Evolutionary conservation across 2,329 filamentous ascomycete genomes (phyloP), one percentile per base, ranked within the genome.

Genomic region (Tolypocladium guangdongense): DNA sequence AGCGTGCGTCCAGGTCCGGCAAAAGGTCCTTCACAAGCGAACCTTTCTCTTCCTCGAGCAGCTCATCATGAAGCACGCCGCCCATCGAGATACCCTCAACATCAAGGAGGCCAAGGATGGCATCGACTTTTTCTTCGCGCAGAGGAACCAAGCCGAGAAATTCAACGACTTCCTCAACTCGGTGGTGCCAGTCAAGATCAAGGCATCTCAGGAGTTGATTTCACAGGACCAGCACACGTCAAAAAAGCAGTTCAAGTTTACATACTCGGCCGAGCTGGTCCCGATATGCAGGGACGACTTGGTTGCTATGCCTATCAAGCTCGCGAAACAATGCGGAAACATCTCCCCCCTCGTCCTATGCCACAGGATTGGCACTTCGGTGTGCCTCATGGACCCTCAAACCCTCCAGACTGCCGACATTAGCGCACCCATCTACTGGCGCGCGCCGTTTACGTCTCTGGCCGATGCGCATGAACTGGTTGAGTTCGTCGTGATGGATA

Each of bases 201-300:
- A 93, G 74, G 88, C 91, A 63, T 72, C 72, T 7, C 69, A 95
- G 65, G 88, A 96, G 68, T 80, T 97, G 48, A 97, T 99, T 62
- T 96, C 90, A 5, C 84, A 90, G 74, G 92, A 99, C 69, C 82
- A 86, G 14, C 93, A 99, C 72, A 96, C 91, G 0, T 88, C 87
- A 18, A 87, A 85, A 56, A 93, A 89, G 71, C 90, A 86, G 36
- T 97, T 92, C 80, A 99, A 99, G 69, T 96, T 96, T 73, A 86
- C 88, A 47, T 97, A 84, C 71, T 95, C 90, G 0, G 83, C 87
- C 52, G 89, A 96, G 66, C 71, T 99, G 49, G 86, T 97, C 30
- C 93, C 93, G 1, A 90, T 99, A 50, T 97, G 93, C 77, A 96
- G 96, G 71, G 93, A 99, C 63, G 93, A 99, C 66, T 76, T 99